These are phyloP conservation scores for Starmerella gropengiesseri DNA, from an alignment of 805 yeast species.

Conservation along the genomic window DNA sequence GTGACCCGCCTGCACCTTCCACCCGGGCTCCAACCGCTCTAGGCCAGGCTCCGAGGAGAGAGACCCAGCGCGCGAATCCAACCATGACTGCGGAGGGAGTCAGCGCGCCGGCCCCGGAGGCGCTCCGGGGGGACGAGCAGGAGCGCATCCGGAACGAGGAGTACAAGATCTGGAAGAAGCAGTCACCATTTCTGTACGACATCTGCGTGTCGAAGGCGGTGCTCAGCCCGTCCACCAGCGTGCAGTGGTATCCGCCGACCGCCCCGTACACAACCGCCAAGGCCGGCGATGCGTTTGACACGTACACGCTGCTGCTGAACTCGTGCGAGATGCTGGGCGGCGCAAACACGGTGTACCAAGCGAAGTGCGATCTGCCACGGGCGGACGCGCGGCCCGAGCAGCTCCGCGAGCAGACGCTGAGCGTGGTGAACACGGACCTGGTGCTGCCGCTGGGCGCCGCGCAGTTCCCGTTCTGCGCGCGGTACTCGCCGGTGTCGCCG, in stretches of 20 bases:
- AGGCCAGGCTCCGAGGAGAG: neutral
- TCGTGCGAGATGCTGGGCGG: conserved; percentile 32
- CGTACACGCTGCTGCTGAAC: conserved; percentile 47
- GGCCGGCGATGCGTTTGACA: conserved; percentile 23
- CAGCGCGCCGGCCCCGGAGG: conserved; percentile 1
- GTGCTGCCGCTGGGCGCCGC: conserved; percentile 10
- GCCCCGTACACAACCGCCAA: conserved; percentile 6
- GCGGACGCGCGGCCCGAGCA: conserved; percentile 25
- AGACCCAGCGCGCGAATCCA: neutral
- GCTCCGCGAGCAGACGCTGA: conserved; percentile 48
- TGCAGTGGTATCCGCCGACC: conserved; percentile 50
- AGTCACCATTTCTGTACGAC: conserved; percentile 48
- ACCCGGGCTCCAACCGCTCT: too few species aligned
- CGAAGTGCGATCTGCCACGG: conserved; percentile 31
- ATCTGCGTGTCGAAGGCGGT: conserved; percentile 44
- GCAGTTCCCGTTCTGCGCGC: conserved; percentile 28
- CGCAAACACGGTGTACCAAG: conserved; percentile 38
- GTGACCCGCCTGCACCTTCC: too few species aligned
- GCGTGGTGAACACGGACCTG: conserved; percentile 4
- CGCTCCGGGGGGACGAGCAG: conserved; percentile 12
- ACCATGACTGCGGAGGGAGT: conserved; percentile 10
- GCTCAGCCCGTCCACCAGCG: conserved; percentile 51
- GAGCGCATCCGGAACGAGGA: conserved; percentile 28
- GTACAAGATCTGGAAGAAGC: conserved; percentile 55
- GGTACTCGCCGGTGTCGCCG: conserved; percentile 40